A percentile compares a stretch with the other conserved stretches of the same genome.
Evolutionary conservation across 208 protist species (phyloP).

Genomic region (Trypanosoma platydactyli): DNA sequence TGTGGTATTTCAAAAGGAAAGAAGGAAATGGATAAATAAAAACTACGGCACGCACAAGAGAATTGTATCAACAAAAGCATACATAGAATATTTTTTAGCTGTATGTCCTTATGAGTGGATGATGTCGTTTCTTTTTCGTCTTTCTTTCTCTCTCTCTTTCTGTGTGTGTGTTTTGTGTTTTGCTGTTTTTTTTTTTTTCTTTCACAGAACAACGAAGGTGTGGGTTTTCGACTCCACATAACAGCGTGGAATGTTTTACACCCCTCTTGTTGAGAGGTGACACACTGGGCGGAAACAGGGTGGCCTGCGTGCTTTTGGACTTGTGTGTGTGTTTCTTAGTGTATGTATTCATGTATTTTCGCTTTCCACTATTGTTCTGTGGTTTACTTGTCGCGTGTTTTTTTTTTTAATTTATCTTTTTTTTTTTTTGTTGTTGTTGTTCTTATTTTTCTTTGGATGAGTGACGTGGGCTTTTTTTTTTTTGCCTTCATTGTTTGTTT

Average conservation of each 20-base stretch:
- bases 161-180: too few species aligned
- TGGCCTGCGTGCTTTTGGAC: neutral
- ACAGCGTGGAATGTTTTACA: neutral
- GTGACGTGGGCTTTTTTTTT: constrained; percentile 3
- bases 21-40: too few species aligned
- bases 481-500: neutral
- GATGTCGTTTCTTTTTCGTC: neutral
- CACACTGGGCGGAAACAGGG: too few species aligned
- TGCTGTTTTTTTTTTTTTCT: neutral
- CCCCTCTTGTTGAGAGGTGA: neutral
- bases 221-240: too few species aligned
- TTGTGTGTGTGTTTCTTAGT: constrained; percentile 2
- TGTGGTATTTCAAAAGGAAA: too few species aligned
- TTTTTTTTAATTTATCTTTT: constrained; percentile 7
- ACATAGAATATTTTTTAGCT: too few species aligned
- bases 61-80: too few species aligned
- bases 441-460: constrained; percentile 4
- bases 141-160: constrained; percentile 14
- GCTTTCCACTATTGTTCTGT: constrained; percentile 1
- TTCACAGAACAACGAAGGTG: too few species aligned
- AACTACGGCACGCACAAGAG: neutral
- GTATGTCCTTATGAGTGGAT: too few species aligned
- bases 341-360: neutral
- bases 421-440: constrained; percentile 5
- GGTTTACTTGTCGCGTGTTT: neutral